Conservation (phyloP, 345 rosid genomes). For the Rhodamnia rubescens region DNA sequence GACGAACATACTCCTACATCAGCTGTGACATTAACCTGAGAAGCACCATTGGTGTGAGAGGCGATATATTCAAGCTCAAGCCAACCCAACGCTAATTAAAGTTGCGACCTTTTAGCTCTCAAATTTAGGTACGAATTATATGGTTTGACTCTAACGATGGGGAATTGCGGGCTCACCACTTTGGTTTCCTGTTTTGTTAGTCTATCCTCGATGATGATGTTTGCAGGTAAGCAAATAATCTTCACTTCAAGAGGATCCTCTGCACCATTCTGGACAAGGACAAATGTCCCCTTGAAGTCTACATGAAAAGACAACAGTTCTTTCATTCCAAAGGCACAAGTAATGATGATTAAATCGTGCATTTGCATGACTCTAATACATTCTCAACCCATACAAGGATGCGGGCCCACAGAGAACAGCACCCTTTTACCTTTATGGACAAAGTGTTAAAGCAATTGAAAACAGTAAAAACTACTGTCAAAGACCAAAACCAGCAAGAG, state of each 20-base stretch:
- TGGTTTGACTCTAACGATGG: neutral
- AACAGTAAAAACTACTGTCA: neutral
- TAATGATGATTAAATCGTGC: neutral
- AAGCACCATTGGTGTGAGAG: neutral
- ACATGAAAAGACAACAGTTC: neutral
- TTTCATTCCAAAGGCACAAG: neutral
- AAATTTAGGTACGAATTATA: neutral
- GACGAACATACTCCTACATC: slow-evolving; percentile 10
- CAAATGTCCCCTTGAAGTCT: slow-evolving; percentile 15
- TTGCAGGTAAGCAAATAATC: slow-evolving; percentile 1
- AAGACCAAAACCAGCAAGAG: neutral
- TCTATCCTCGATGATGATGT: neutral
- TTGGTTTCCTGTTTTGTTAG: slow-evolving; percentile 1
- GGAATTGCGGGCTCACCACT: slow-evolving; percentile 11
- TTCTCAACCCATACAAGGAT: neutral
- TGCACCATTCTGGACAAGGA: slow-evolving; percentile 26
- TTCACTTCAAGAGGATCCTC: slow-evolving; percentile 7
- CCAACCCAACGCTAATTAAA: neutral
- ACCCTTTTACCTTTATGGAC: neutral
- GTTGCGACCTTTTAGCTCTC: neutral
- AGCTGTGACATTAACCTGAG: slow-evolving; percentile 17
- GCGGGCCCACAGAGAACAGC: neutral
- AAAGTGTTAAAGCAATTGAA: neutral
- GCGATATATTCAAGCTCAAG: neutral
- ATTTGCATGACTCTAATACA: neutral